Evolutionary conservation across 75 land plant genomes (phyloP).

Genomic region (Gnetum montanum): DNA sequence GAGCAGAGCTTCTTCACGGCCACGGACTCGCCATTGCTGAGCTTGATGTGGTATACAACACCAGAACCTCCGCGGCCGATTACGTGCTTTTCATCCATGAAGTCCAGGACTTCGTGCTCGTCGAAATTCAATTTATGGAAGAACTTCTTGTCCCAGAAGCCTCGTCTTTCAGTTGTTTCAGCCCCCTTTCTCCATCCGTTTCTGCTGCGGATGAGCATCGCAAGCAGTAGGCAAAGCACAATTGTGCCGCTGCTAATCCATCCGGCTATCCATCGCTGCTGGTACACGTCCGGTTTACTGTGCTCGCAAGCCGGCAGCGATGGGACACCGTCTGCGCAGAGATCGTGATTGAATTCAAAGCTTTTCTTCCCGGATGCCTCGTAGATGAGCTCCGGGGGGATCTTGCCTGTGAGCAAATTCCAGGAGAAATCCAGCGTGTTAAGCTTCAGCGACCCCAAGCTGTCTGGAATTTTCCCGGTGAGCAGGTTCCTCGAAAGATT

Average conservation of each 20-base stretch:
- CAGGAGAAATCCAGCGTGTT: constrained; percentile 16
- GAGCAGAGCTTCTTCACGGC: constrained; percentile 85
- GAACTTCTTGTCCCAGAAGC: constrained; percentile 36
- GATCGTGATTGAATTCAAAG: constrained; percentile 18
- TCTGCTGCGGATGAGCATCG: neutral
- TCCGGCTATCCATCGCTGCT: neutral
- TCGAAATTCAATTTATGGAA: constrained; percentile 59
- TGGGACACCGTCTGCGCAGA: constrained; percentile 14
- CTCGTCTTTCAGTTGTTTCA: neutral
- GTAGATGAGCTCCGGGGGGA: constrained; percentile 10
- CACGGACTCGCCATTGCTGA: constrained; percentile 52
- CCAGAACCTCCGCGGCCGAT: constrained; percentile 82
- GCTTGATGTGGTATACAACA: constrained; percentile 59
- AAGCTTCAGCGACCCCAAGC: constrained; percentile 9
- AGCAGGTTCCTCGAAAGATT: constrained; percentile 5
- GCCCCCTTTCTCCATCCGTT: neutral
- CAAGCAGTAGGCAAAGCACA: neutral
- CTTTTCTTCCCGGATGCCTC: constrained; percentile 7
- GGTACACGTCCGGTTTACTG: no score
- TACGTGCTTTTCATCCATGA: constrained; percentile 62
- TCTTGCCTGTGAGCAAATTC: constrained; percentile 12
- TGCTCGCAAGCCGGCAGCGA: constrained; percentile 9
- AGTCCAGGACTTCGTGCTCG: constrained; percentile 41
- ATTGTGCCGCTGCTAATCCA: constrained; percentile 7
- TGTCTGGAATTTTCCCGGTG: constrained; percentile 2